These are phyloP conservation scores for Mycosarcoma mackinlayi DNA, from an alignment of 1,284 basidiomycete species.

Conservation along the genomic window DNA sequence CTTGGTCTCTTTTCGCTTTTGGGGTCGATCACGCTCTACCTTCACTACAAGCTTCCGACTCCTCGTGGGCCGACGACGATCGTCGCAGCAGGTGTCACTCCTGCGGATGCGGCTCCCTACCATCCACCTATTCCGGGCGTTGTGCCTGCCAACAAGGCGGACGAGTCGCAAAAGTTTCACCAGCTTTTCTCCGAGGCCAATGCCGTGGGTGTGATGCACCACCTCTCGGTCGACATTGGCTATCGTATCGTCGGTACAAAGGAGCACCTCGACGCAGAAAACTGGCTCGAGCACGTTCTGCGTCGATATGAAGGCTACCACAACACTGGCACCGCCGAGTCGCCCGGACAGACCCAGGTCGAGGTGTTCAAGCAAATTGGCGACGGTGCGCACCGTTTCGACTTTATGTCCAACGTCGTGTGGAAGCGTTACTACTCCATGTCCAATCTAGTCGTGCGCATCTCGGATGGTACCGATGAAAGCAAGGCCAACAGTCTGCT, in stretches of 20 bases:
- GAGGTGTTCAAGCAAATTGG: slow-evolving; percentile 66
- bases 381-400: slow-evolving; percentile 65
- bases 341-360: slow-evolving; percentile 56
- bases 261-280: slow-evolving; percentile 86
- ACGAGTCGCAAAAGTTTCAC: slow-evolving; percentile 29
- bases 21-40: slow-evolving; percentile 41
- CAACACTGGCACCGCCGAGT: slow-evolving; percentile 42
- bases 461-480: slow-evolving; percentile 81
- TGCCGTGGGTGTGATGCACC: slow-evolving; percentile 59
- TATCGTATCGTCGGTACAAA: slow-evolving; percentile 91
- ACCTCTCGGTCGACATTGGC: slow-evolving; percentile 79
- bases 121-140: slow-evolving; percentile 28
- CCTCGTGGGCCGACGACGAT: slow-evolving; percentile 47
- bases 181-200: slow-evolving; percentile 61
- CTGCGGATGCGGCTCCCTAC: slow-evolving; percentile 43
- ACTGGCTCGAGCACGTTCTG: slow-evolving; percentile 81
- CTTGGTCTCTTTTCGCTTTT: slow-evolving; percentile 38
- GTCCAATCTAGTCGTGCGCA: slow-evolving; percentile 86
- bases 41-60: slow-evolving; percentile 64
- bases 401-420: slow-evolving; percentile 73
- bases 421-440: slow-evolving; percentile 91
- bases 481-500: slow-evolving; percentile 75
- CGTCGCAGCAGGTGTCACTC: slow-evolving; percentile 32
- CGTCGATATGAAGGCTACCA: slow-evolving; percentile 70
- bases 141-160: slow-evolving; percentile 19